phyloP scores from a whole-genome alignment of 2,329 filamentous ascomycete genomes.

The Sporothrix phasma region DNA sequence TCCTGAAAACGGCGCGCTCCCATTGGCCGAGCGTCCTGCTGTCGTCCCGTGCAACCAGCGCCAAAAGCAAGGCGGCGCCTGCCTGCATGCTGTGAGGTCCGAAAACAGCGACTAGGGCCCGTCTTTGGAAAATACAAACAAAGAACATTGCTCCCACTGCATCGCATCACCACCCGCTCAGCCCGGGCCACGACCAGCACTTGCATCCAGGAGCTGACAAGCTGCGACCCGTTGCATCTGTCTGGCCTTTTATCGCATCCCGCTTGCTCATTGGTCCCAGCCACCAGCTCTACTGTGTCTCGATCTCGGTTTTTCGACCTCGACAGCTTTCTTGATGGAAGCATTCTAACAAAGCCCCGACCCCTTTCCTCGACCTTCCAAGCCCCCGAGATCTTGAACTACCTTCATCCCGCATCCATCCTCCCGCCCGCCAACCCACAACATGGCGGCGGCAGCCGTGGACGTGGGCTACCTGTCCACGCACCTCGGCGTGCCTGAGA shows the following conservation, averaged over 20 bases:
- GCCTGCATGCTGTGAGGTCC: constrained; percentile 9
- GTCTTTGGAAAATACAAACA: constrained; percentile 15
- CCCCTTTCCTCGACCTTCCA: not conserved
- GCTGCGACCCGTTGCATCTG: not conserved
- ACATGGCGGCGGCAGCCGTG: constrained; percentile 51
- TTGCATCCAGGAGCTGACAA: not conserved
- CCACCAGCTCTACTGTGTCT: not conserved
- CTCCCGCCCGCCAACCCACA: constrained; percentile 16
- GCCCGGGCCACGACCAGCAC: not conserved
- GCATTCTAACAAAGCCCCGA: not conserved
- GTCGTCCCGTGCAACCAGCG: constrained; percentile 1
- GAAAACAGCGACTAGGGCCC: constrained; percentile 14
- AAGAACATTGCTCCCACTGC: not conserved
- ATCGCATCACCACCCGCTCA: not conserved
- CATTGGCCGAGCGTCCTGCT: constrained; percentile 9
- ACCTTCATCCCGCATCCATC: not conserved
- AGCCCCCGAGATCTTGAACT: not conserved
- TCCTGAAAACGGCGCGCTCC: constrained; percentile 7
- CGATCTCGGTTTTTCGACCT: not conserved
- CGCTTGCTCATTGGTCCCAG: not conserved
- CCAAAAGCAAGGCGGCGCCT: constrained; percentile 1
- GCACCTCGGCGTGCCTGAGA: constrained; percentile 59
- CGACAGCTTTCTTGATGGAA: constrained; percentile 13
- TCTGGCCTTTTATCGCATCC: not conserved
- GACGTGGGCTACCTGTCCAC: constrained; percentile 65